Percentiles rank a stretch among this genome's conserved stretches.
Evolutionary conservation across 441 rosid genomes (phyloP).

Genomic region (Iberis amara): DNA sequence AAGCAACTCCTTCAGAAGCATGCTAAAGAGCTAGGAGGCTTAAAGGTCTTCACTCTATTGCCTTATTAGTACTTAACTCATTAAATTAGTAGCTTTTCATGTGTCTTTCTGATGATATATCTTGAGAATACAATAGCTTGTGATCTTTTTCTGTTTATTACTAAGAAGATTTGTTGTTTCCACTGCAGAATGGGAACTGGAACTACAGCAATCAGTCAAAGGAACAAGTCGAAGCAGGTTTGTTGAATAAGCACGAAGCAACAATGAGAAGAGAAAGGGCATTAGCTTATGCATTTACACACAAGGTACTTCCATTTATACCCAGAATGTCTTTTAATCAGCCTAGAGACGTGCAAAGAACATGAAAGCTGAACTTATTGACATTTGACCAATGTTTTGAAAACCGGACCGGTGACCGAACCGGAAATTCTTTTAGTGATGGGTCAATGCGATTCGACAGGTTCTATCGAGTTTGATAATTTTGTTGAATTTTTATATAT

Average conservation of each 20-base stretch:
- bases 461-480: too few species aligned
- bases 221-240: constrained; percentile 51
- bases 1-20: constrained; percentile 80
- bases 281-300: constrained; percentile 60
- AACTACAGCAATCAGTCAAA: constrained; percentile 54
- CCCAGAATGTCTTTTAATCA: background rate
- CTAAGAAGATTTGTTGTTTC: constrained; percentile 4
- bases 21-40: constrained; percentile 62
- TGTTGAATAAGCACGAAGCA: constrained; percentile 55
- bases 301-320: constrained; percentile 42
- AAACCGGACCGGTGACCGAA: too few species aligned
- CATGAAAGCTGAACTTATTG: background rate
- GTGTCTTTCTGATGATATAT: background rate
- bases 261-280: constrained; percentile 63
- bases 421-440: too few species aligned
- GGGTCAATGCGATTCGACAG: too few species aligned
- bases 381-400: too few species aligned
- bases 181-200: constrained; percentile 54
- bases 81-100: too few species aligned
- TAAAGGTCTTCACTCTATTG: constrained; percentile 44
- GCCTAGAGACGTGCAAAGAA: background rate
- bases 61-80: too few species aligned
- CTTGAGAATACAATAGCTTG: background rate
- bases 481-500: too few species aligned
- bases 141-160: constrained; percentile 2